Percentiles rank a stretch among this genome's conserved stretches.
Conservation (phyloP, 1,284 basidiomycete species). For the Fistulinella staudtii region DNA sequence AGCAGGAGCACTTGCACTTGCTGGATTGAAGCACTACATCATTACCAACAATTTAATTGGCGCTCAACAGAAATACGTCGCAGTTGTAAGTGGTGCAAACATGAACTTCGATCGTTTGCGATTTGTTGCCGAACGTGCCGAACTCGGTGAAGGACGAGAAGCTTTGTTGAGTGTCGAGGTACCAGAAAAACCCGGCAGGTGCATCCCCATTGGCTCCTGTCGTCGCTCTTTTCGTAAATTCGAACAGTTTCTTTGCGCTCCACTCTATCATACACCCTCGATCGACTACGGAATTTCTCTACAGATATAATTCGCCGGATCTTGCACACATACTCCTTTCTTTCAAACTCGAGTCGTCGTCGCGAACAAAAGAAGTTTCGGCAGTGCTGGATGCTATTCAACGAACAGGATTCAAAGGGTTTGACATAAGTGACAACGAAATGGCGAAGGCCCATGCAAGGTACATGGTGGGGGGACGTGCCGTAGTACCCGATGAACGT, state of each 20-base stretch:
- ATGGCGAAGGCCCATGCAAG: conserved; percentile 92
- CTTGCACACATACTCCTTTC: conserved; percentile 87
- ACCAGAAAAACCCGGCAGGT: conserved; percentile 90
- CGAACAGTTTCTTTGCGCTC: conserved; percentile 77
- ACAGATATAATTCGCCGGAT: conserved; percentile 74
- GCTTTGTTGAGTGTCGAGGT: conserved; percentile 91
- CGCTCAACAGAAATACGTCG: conserved; percentile 85
- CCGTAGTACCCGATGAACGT: conserved; percentile 78
- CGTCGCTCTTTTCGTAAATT: conserved; percentile 5
- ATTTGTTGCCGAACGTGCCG: conserved; percentile 97
- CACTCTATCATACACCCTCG: conserved; percentile 88
- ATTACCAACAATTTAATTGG: conserved; percentile 76
- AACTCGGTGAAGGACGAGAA: conserved; percentile 93
- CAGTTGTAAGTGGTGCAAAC: conserved; percentile 92
- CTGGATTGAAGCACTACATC: conserved; percentile 90
- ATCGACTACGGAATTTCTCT: conserved; percentile 95
- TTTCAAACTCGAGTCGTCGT: conserved; percentile 74
- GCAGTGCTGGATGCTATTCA: conserved; percentile 62
- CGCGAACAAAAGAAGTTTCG: conserved; percentile 65
- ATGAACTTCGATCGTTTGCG: conserved; percentile 98
- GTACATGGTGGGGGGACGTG: conserved; percentile 90
- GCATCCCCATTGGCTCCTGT: conserved; percentile 24
- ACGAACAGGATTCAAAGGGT: conserved; percentile 71
- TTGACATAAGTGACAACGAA: conserved; percentile 93
- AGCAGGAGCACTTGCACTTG: conserved; percentile 91